Percentiles rank a stretch among this genome's conserved stretches.
These are phyloP conservation scores for Exophiala bonariae DNA, from an alignment of 2,329 filamentous ascomycete genomes.

Conservation along the genomic window DNA sequence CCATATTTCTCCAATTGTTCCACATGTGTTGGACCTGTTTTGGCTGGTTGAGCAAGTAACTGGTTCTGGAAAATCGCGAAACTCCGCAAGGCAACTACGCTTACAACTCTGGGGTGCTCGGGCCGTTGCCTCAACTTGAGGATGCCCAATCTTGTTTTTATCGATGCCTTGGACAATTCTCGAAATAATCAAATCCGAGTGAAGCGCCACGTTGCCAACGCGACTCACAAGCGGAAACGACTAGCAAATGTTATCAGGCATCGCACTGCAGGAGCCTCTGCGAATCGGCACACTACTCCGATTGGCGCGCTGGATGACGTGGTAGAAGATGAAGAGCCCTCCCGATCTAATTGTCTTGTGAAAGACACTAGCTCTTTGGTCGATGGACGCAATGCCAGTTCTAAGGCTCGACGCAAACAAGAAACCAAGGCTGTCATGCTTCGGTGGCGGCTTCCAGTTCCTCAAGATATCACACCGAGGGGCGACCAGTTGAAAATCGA, in stretches of 20 bases:
- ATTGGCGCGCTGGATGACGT: too few species aligned
- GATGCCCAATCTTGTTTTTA: slow-evolving; percentile 16
- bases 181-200: slow-evolving; percentile 4
- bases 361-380: not conserved
- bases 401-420: too few species aligned
- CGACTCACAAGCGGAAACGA: slow-evolving; percentile 9
- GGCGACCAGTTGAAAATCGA: slow-evolving; percentile 13
- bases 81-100: too few species aligned
- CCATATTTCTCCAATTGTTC: too few species aligned
- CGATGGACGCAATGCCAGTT: not conserved
- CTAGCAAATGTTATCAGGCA: not conserved
- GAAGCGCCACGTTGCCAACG: slow-evolving; percentile 9
- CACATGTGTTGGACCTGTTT: too few species aligned
- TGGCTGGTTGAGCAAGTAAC: too few species aligned
- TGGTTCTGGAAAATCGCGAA: too few species aligned
- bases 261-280: not conserved
- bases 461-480: slow-evolving; percentile 1
- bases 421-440: slow-evolving; percentile 1
- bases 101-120: too few species aligned
- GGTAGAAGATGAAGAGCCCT: too few species aligned
- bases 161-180: slow-evolving; percentile 13
- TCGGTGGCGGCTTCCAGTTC: slow-evolving; percentile 2
- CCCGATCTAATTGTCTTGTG: too few species aligned
- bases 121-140: too few species aligned
- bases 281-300: too few species aligned